Conservation (phyloP, 768 basidiomycete species). For the Crucibulum laeve region DNA sequence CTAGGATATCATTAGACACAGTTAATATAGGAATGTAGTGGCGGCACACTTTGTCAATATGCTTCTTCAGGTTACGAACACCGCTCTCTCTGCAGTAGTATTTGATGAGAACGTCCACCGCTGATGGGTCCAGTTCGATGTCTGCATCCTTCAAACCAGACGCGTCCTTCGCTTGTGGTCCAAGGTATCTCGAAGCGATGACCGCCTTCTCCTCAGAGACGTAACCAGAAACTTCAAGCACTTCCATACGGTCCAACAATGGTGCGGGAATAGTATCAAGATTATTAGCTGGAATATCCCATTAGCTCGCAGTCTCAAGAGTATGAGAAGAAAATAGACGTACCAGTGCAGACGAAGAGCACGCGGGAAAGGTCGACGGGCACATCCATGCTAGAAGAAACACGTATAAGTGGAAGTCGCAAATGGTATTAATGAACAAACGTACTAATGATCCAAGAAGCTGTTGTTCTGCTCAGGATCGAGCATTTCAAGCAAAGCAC, state of each 20-base stretch:
- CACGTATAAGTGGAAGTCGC: constrained; percentile 6
- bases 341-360: constrained; percentile 87
- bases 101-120: constrained; percentile 88
- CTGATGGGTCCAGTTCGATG: constrained; percentile 68
- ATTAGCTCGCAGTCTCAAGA: constrained; percentile 25
- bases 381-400: constrained; percentile 75
- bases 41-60: constrained; percentile 84
- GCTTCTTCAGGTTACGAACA: constrained; percentile 95
- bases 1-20: constrained; percentile 31
- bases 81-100: constrained; percentile 98
- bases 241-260: constrained; percentile 93
- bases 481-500: constrained; percentile 88
- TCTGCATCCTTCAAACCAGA: constrained; percentile 84
- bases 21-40: background rate
- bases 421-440: constrained; percentile 10
- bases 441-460: constrained; percentile 94
- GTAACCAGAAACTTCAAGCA: constrained; percentile 91
- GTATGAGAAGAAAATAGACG: background rate
- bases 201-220: constrained; percentile 90
- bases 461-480: constrained; percentile 94
- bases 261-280: constrained; percentile 94
- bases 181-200: constrained; percentile 85
- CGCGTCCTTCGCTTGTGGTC: constrained; percentile 89
- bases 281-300: constrained; percentile 58
- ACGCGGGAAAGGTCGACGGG: constrained; percentile 95